phyloP scores from a whole-genome alignment of 495 filamentous ascomycete species.

The Friedmanniomyces endolithicus region DNA sequence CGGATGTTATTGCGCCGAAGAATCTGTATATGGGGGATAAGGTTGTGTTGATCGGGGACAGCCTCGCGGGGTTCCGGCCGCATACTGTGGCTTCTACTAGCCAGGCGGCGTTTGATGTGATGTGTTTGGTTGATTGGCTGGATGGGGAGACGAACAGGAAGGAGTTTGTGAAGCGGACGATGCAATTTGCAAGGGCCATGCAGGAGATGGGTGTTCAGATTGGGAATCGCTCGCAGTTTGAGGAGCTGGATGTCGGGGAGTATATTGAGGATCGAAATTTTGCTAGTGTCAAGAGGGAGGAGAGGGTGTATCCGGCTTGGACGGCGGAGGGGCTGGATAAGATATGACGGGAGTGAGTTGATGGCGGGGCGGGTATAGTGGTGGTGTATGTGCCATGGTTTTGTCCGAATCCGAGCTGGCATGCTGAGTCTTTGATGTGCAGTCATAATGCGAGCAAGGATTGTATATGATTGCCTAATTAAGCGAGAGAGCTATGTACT shows the following conservation, averaged over 20 bases:
- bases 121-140: constrained; percentile 19
- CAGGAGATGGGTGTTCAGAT: constrained; percentile 36
- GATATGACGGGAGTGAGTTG: background rate
- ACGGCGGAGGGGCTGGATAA: constrained; percentile 11
- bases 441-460: too few relatives aligned
- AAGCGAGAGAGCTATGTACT: too few relatives aligned
- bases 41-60: constrained; percentile 45
- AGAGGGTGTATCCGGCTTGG: constrained; percentile 15
- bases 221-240: constrained; percentile 38
- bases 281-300: constrained; percentile 10
- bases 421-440: background rate
- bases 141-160: constrained; percentile 29
- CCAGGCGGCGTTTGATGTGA: constrained; percentile 22
- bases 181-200: constrained; percentile 37
- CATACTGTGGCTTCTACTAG: constrained; percentile 36
- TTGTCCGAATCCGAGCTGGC: too few relatives aligned
- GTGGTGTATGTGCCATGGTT: too few relatives aligned
- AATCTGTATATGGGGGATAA: constrained; percentile 38
- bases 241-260: constrained; percentile 26
- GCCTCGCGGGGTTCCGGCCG: constrained; percentile 43
- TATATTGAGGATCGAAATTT: constrained; percentile 18
- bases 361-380: background rate
- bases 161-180: constrained; percentile 35
- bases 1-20: constrained; percentile 37
- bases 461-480: too few relatives aligned